Evolutionary conservation across 2,329 filamentous ascomycete genomes (phyloP), one percentile per base, ranked within the genome.

Genomic region (Teratosphaeria epicoccoides): DNA sequence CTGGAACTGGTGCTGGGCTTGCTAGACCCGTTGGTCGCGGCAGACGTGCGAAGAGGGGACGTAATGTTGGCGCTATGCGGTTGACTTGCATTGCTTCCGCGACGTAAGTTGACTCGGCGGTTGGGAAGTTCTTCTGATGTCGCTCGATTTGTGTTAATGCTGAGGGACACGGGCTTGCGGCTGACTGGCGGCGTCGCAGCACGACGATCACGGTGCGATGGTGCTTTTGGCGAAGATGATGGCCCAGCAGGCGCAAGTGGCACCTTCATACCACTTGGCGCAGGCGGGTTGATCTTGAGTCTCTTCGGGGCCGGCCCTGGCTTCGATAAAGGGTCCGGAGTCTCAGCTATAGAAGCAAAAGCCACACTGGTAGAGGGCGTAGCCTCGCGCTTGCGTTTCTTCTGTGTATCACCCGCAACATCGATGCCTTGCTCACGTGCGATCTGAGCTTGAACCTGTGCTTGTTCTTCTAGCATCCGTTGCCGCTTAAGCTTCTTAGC

Each of bases 401-500:
- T 73, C 9, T 62, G 55, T 1, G 59, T 49, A 12, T 62, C 63
- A 9, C 49, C 44, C 5, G 52, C 37, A 10, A 49, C 33, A n/a
- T 61, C 62, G 20, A 58, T 52, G 14, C 59, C 63, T 52, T 66
- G 63, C 53, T 67, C 65, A 24, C 62, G 57, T 2, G 60, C 62
- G 12, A 68, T 48, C 49, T 67, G 65, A 29, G 62, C 63, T 51
- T 66, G 61, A 7, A 65, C 48, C 37, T 61, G 58, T 28, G 66
- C 63, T 54, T 67, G 64, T 53, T 75, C 67, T 74, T 80, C 63
- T 72, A 75, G 57, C 72, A 74, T 49, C 69, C 72, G 78, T 66
- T 87, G 82, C 50, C 81, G 74, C 69, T 87, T 87, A 10, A 84
- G 70, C 64, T 85, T 87, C 68, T 87, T 88, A 2, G 86, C 82